phyloP scores from a whole-genome alignment of 1,284 basidiomycete species.

The Ganoderma boninense region DNA sequence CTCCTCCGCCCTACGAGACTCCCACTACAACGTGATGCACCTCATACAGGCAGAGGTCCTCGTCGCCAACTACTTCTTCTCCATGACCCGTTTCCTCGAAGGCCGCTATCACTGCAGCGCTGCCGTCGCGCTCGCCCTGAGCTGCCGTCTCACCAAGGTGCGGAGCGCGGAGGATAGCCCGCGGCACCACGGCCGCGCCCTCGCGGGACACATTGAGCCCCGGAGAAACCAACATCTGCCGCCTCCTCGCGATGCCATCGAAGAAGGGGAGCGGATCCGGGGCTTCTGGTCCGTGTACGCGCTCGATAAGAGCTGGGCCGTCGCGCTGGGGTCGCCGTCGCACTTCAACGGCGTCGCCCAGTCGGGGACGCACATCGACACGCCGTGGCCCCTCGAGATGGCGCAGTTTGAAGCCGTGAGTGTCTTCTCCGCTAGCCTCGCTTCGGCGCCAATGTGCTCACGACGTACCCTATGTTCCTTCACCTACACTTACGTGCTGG shows the following conservation, averaged over 20 bases:
- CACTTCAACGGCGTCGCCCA: slow-evolving; percentile 38
- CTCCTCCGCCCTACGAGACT: slow-evolving; percentile 41
- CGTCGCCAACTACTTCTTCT: slow-evolving; percentile 54
- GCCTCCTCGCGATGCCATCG: slow-evolving; percentile 41
- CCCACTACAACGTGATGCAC: slow-evolving; percentile 49
- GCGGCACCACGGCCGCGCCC: slow-evolving; percentile 11
- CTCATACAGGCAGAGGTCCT: slow-evolving; percentile 55
- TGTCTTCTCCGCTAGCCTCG: background rate
- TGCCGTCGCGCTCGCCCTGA: slow-evolving; percentile 49
- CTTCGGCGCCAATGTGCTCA: background rate
- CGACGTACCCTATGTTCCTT: background rate
- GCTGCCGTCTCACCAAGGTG: slow-evolving; percentile 43
- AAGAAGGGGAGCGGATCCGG: slow-evolving; percentile 53
- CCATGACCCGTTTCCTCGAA: slow-evolving; percentile 49
- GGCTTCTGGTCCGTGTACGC: slow-evolving; percentile 55
- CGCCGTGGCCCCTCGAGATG: slow-evolving; percentile 51
- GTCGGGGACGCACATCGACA: slow-evolving; percentile 44
- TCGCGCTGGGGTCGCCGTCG: slow-evolving; percentile 47
- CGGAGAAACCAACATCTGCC: slow-evolving; percentile 28
- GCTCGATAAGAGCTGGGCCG: slow-evolving; percentile 53
- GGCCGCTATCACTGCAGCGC: slow-evolving; percentile 53
- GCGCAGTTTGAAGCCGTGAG: slow-evolving; percentile 43
- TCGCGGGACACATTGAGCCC: slow-evolving; percentile 19
- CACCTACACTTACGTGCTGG: background rate
- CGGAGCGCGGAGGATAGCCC: slow-evolving; percentile 31